phyloP scores from a whole-genome alignment of 2,329 filamentous ascomycete genomes.

The Verticillium nubilum region DNA sequence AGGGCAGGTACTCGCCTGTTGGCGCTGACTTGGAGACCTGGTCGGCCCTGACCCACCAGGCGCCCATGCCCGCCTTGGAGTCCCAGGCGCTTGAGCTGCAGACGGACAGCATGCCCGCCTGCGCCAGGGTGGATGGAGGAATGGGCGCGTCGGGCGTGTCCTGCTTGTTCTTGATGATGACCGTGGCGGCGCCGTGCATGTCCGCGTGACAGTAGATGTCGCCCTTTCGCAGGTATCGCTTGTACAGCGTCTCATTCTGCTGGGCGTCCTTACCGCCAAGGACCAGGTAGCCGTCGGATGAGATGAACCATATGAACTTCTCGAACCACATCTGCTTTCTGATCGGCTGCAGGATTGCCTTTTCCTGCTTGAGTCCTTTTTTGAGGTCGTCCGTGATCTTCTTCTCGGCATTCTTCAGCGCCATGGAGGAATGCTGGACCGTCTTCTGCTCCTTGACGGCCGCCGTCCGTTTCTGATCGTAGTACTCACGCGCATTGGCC shows the following conservation, averaged over 20 bases:
- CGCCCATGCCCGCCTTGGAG: slow-evolving; percentile 89
- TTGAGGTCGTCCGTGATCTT: slow-evolving; percentile 84
- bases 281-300: slow-evolving; percentile 90
- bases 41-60: slow-evolving; percentile 89
- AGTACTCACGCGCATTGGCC: slow-evolving; percentile 88
- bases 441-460: slow-evolving; percentile 87
- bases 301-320: slow-evolving; percentile 94
- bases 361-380: slow-evolving; percentile 86
- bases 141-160: slow-evolving; percentile 77
- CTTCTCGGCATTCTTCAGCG: slow-evolving; percentile 82
- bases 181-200: slow-evolving; percentile 73
- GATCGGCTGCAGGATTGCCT: slow-evolving; percentile 76
- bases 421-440: slow-evolving; percentile 70
- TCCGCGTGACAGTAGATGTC: slow-evolving; percentile 93
- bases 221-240: slow-evolving; percentile 76
- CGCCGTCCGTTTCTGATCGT: slow-evolving; percentile 79
- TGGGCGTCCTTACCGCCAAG: slow-evolving; percentile 82
- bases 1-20: slow-evolving; percentile 72
- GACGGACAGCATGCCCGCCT: slow-evolving; percentile 81
- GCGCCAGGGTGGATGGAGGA: slow-evolving; percentile 82
- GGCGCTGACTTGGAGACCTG: slow-evolving; percentile 84
- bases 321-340: slow-evolving; percentile 91
- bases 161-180: slow-evolving; percentile 85
- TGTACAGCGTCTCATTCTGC: slow-evolving; percentile 91
- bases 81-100: slow-evolving; percentile 91